These are phyloP conservation scores for Saposhnikovia divaricata DNA, from an alignment of 129 eudicot species.

Conservation along the genomic window DNA sequence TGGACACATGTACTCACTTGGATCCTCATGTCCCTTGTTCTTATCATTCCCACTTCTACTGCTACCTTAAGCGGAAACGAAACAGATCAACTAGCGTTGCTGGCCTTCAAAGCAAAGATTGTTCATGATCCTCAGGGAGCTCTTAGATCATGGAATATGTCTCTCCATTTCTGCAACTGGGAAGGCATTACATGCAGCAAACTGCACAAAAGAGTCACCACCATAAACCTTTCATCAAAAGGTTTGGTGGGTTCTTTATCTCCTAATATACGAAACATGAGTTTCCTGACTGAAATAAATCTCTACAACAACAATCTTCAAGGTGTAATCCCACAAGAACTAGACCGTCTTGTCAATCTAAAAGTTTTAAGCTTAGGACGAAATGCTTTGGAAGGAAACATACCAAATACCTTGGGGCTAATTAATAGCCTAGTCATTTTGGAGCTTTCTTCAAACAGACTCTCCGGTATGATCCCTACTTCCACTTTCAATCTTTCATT, in stretches of 20 bases:
- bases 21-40: neutral
- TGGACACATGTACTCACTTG: neutral
- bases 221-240: neutral
- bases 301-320: constrained; percentile 8
- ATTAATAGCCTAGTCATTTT: neutral
- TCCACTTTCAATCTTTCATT: neutral
- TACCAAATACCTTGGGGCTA: neutral
- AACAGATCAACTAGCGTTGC: constrained; percentile 1
- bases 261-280: constrained; percentile 10
- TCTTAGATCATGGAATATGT: neutral
- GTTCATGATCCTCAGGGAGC: neutral
- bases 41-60: neutral
- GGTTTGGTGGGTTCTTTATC: constrained; percentile 9
- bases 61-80: neutral
- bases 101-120: neutral
- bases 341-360: neutral
- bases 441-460: neutral
- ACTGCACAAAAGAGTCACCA: constrained; percentile 7
- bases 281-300: neutral
- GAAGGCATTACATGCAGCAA: constrained; percentile 4
- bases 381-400: neutral
- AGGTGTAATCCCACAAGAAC: neutral
- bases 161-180: constrained; percentile 10
- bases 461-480: neutral
- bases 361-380: constrained; percentile 12